Evolutionary conservation across 352 stramenopile species (phyloP), one percentile per base, ranked within the genome.

Genomic region (Sclerospora graminicola): DNA sequence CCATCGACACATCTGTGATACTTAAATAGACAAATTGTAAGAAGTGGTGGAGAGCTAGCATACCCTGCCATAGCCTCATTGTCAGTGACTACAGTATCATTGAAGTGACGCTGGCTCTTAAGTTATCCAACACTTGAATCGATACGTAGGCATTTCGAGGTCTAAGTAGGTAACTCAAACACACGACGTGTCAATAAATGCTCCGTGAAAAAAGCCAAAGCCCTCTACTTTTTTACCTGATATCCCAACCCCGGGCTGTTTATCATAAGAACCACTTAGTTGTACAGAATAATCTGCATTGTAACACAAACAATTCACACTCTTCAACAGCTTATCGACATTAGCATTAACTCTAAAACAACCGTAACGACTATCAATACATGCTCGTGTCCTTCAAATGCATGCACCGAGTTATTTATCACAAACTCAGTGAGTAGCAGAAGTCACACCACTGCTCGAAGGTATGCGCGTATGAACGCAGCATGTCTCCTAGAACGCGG

Each of bases 241-340:
- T 72, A 31, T 91, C 79, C 78, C 81, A 91, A 21, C 63, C 64
- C 16, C 78, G 64, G 9, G 89, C 58, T 0, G 83, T 62, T 89
- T 94, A 51, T 95, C 84, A 47, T 95, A 94, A 10, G 84, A 94
- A 0, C 55, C 84, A 27, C 75, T 94, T 4, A 91, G 57, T 14
- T 94, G 54, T 23, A 95, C 84, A 5, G 75, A 83, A 21, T 69
- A 65, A 31, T 95, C 81, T 4, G 49, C 53, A 51, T 90, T 94
- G 52, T 79, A 93, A 23, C 66, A 60, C 29, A 92, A 78, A 21
- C 81, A 85, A 45, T 95, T 95, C 46, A 95, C 63, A 40, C 74
- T 80, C 79, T 89, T n/a, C 18, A 53, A 35, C 21, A 47, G 24
- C 10, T 16, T 9, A 9, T 29, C 32, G 26, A 21, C 43, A 8